A percentile compares a stretch with the other conserved stretches of the same genome.
Evolutionary conservation across 345 rosid species (phyloP).

Genomic region (Garcia nutans): DNA sequence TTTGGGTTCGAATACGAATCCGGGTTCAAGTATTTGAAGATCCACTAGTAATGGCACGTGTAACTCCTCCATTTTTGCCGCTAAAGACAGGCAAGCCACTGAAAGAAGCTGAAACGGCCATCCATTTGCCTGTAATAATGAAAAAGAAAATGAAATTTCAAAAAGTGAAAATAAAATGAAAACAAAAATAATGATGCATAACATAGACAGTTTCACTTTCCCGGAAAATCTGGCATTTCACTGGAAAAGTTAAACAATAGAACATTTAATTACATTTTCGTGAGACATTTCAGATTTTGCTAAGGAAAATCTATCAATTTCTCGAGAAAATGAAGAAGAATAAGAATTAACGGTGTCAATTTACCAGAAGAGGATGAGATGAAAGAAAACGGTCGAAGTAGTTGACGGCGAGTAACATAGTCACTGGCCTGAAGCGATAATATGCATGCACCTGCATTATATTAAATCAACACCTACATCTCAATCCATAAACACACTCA

Average conservation of each 20-base stretch:
- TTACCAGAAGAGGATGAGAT: constrained; percentile 45
- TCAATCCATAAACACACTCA: background rate
- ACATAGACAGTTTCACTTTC: constrained; percentile 10
- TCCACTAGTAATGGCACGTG: constrained; percentile 48
- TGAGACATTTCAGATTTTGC: background rate
- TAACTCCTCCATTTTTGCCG: constrained; percentile 65
- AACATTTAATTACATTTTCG: background rate
- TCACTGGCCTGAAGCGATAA: constrained; percentile 47
- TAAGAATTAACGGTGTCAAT: background rate
- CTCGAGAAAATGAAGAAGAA: constrained; percentile 4
- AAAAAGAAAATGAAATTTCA: background rate
- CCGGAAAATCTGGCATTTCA: constrained; percentile 19
- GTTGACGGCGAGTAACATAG: constrained; percentile 55
- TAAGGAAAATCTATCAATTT: constrained; percentile 13
- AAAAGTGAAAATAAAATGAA: background rate
- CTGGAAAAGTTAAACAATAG: constrained; percentile 1
- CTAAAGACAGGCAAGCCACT: constrained; percentile 66
- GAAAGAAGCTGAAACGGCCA: constrained; percentile 72
- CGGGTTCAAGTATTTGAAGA: constrained; percentile 53
- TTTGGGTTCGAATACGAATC: constrained; percentile 50
- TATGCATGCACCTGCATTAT: constrained; percentile 58
- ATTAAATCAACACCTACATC: constrained; percentile 3
- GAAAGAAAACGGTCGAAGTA: constrained; percentile 70
- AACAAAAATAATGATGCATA: background rate
- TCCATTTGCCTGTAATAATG: constrained; percentile 29